Base-by-base conservation (phyloP, 441 rosid species). In the Populus hybrid region DNA sequence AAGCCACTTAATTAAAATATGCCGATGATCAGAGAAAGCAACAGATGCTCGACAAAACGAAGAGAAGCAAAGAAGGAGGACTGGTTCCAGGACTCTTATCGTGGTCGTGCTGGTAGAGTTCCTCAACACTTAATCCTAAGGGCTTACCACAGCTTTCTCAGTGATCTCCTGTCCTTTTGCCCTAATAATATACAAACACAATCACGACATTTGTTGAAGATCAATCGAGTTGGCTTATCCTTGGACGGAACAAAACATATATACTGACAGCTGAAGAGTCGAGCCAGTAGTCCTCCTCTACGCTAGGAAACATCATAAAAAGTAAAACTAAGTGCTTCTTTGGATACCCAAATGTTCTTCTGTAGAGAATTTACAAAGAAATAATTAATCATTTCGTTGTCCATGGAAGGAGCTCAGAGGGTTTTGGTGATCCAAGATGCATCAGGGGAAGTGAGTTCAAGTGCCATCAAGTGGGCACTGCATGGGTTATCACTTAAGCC, bases 371-470 rank as follows among this genome's bases (percentile, higher is more conserved):
- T 46, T 46, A 46, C 57, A 14, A 14, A 4, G 57, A 46, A 46
- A 46, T 46, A 46, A 46, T 46, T 11, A 12, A 0, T 12, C 18
- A 11, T 46, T 46, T 14, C 14, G 20, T 14, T 46, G 0, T 46
- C 57, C 57, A 46, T 46, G 57, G 57, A 46, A 11, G 85, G 82
- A 46, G 75, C 36, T 70, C 87, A 87, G 76, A 83, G 86, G 73
- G 88, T 84, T 81, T 78, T 83, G 85, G 86, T 87, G 79, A 84
- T 89, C 69, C 86, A 87, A 64, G 89, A 85, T 83, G 90, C 86
- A 59, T 80, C 86, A n/a, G 76, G 38, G 70, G 81, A 81, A 69
- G 78, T 79, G 32, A 65, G 76, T 81, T 74, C 78, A 42, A 71
- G 84, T 28, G 84, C 85, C 12, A 69, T 89, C 69, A 83, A 72